Evolutionary conservation across 345 rosid species (phyloP), one percentile per base, ranked within the genome.

Genomic region (Bruguiera parviflora): DNA sequence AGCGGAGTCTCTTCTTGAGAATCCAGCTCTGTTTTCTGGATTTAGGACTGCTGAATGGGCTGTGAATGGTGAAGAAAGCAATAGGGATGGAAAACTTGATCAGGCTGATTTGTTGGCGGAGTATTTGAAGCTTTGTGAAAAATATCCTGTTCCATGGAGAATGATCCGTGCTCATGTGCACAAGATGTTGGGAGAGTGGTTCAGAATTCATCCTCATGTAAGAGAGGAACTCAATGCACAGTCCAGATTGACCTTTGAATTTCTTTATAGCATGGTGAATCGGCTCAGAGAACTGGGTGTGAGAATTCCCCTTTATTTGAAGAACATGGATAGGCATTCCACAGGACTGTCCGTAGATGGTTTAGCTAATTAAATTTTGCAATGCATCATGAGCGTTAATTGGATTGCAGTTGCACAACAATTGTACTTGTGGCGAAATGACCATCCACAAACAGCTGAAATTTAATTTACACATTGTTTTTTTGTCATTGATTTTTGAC

Each of bases 1-100:
- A 0, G 99, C 98, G 0, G 98, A 95, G 81, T 64, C 98, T 66
- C 96, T 95, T 13, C 99, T 95, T 46, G 97, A 87, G 79, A 95
- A 92, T 66, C 99, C 98, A 10, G 96, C 98, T 0, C 85, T 90
- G 2, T 95, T 92, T 82, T 88, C 91, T 20, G 97, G 99, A 62
- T 95, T 75, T 70, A 86, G 79, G 65, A 88, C 91, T 2, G 74
- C 89, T 35, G 92, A 92, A 67, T 90, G 96, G 88, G 76, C 71
- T 3, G 75, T 13, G 18, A 82, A 64, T 19, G 66, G 63, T 27
- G 89, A 87, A 73, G 82, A 78, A 58, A 73, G 77, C 63, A 61
- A 43, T 65, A 66, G 67, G 67, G 89, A 81, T 63, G 96, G 92
- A 64, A 79, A 82, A 35, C 79, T 95, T 28, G 94, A 95, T 68